Percentiles rank a stretch among this genome's conserved stretches.
Evolutionary conservation across 805 yeast species (phyloP).

Genomic region (Yarrowia deformans): DNA sequence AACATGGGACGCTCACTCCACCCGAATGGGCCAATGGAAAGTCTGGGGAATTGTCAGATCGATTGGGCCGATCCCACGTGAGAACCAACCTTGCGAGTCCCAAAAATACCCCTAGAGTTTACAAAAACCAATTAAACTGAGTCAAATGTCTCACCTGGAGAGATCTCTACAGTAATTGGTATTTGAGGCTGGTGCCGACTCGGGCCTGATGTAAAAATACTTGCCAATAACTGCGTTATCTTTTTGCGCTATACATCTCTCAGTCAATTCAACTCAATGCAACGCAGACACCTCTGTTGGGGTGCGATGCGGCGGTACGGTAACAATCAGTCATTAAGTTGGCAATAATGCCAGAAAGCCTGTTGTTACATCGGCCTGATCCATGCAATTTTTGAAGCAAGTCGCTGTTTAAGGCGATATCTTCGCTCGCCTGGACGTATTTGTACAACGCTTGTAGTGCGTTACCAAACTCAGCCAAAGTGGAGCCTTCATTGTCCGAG

Average conservation of each 20-base stretch:
- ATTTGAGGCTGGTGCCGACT: conserved; percentile 1
- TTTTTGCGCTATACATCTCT: too few species aligned
- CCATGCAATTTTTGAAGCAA: conserved; percentile 4
- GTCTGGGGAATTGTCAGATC: conserved; percentile 12
- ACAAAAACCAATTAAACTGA: conserved; percentile 23
- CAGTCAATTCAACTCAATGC: background rate
- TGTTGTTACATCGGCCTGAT: background rate
- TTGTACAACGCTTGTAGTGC: too few species aligned
- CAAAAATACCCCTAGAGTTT: conserved; percentile 25
- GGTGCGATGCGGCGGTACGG: background rate
- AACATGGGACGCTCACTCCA: background rate
- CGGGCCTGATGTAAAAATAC: background rate
- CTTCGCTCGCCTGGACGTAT: background rate
- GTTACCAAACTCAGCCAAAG: too few species aligned
- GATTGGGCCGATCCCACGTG: background rate
- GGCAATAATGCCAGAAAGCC: conserved; percentile 6
- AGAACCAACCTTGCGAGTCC: conserved; percentile 6
- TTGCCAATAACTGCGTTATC: too few species aligned
- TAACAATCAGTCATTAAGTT: background rate
- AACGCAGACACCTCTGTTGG: too few species aligned
- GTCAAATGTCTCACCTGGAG: conserved; percentile 10
- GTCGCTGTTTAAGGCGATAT: background rate
- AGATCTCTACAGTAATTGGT: background rate
- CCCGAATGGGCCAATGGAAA: background rate
- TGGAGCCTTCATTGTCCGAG: too few species aligned